Base-by-base conservation (phyloP, 768 basidiomycete species). In the Phaffia australis region DNA sequence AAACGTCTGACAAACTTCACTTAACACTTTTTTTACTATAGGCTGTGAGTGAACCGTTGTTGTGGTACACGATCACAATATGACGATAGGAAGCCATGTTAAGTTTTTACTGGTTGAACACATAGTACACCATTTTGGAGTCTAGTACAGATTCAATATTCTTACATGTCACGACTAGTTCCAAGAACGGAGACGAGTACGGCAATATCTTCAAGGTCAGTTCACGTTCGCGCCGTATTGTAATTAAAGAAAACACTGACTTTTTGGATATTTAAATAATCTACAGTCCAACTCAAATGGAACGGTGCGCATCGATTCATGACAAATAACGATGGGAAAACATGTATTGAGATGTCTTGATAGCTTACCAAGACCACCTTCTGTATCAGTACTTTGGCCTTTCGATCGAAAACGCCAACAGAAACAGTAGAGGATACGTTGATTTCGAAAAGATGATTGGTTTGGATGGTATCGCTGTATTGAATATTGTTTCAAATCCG, bases 401-500 rank as follows among this genome's bases (percentile, higher is more conserved):
- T 15, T 89, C 92, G 0, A 73, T 88, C 49, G 87, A 89, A 71
- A 81, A 91, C 71, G 95, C 88, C 64, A 98, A 98, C 75, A 83
- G 95, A n/a, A 86, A 99, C 74, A 78, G 83, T 0, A 74, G 78
- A 0, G 95, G 95, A 5, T 98, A 82, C 72, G 93, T 91, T 42
- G 94, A 99, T 75, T 99, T 98, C 71, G 95, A 99, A 79, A 99
- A 98, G 80, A 87, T 97, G 82, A 83, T 87, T 64, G 93, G 92
- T 14, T 77, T 99, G 58, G 93, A 98, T 74, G 95, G 95, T 0
- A 94, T 99, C 69, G 94, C 94, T 6, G 77, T 99, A 56, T 82
- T 93, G 71, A 99, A 99, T 73, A 72, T 97, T 48, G 90, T 99
- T 8, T 77, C 86, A 7, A 95, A 98, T 73, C 81, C 89, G 0